Percentiles rank a stretch among this genome's conserved stretches.
These are phyloP conservation scores for Delonix regia DNA, from an alignment of 306 rosid genomes.

Conservation along the genomic window DNA sequence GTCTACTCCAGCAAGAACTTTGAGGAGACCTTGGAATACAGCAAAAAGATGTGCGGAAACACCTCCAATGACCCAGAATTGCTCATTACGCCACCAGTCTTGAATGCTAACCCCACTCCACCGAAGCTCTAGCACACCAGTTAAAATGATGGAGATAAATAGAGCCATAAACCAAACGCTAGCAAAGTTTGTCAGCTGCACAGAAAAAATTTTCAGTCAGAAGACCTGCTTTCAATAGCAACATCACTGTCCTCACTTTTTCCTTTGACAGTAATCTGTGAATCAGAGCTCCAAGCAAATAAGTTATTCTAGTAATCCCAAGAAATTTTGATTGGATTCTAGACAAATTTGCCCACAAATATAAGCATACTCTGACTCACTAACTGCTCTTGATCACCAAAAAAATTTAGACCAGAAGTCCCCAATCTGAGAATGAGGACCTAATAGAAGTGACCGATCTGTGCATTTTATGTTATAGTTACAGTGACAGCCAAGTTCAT, in stretches of 20 bases:
- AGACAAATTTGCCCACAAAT: background rate
- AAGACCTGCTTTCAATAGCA: background rate
- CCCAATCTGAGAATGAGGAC: background rate
- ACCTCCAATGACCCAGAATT: conserved; percentile 45
- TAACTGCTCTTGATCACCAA: background rate
- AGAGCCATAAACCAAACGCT: conserved; percentile 29
- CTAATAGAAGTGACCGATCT: background rate
- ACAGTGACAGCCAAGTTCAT: background rate
- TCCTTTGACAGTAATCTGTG: background rate
- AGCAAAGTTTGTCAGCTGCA: conserved; percentile 23
- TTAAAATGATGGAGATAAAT: conserved; percentile 27
- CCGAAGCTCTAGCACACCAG: conserved; percentile 19
- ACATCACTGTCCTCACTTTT: background rate
- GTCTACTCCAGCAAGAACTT: conserved; percentile 59
- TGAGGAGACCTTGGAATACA: conserved; percentile 57
- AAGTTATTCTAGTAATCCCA: background rate
- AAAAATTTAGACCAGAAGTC: background rate
- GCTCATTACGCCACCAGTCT: conserved; percentile 30
- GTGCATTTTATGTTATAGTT: background rate
- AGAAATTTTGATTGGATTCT: background rate
- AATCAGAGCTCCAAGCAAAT: background rate
- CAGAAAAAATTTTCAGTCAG: background rate
- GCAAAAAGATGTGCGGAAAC: conserved; percentile 61
- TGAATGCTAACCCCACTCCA: conserved; percentile 27
- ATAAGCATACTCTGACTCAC: background rate